Percentiles rank a stretch among this genome's conserved stretches.
Conservation (phyloP, 2,329 filamentous ascomycete species). For the Albophoma yamanashiensis region DNA sequence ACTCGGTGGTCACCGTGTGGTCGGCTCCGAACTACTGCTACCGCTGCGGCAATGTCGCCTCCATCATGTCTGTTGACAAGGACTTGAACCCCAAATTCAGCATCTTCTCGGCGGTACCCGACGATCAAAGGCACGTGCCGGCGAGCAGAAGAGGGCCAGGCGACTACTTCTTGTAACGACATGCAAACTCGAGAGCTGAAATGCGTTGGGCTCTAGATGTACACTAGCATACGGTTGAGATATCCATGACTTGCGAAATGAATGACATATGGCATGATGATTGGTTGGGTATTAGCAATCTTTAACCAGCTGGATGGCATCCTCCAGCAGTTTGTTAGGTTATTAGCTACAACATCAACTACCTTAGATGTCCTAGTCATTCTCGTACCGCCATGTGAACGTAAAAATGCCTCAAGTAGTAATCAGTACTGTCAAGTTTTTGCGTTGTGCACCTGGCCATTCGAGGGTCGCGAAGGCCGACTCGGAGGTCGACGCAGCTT, state of each 20-base stretch:
- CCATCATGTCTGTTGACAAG: conserved; percentile 84
- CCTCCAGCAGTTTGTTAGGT: not conserved
- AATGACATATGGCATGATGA: conserved; percentile 10
- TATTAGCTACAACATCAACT: not conserved
- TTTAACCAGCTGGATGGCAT: not conserved
- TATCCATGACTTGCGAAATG: conserved; percentile 25
- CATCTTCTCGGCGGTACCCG: conserved; percentile 83
- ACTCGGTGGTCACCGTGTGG: conserved; percentile 96
- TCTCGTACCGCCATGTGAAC: too few species aligned
- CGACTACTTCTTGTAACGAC: conserved; percentile 56
- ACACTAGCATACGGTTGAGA: conserved; percentile 31
- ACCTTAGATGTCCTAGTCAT: not conserved
- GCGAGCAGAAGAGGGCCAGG: conserved; percentile 56
- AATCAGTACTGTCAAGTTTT: too few species aligned
- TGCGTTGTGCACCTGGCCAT: too few species aligned
- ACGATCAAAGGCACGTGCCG: conserved; percentile 71
- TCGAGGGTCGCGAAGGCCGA: not conserved
- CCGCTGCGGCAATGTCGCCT: conserved; percentile 90
- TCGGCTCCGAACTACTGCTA: conserved; percentile 95
- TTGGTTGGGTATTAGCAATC: conserved; percentile 2
- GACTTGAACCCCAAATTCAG: conserved; percentile 85
- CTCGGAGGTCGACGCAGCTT: not conserved
- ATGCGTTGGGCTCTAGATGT: conserved; percentile 21
- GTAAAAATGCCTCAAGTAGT: too few species aligned
- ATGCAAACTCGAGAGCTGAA: conserved; percentile 11